Percentiles rank a stretch among this genome's conserved stretches.
Conservation (phyloP, 176 grass and related monocot genomes). For the Chrysopogon serrulatus region DNA sequence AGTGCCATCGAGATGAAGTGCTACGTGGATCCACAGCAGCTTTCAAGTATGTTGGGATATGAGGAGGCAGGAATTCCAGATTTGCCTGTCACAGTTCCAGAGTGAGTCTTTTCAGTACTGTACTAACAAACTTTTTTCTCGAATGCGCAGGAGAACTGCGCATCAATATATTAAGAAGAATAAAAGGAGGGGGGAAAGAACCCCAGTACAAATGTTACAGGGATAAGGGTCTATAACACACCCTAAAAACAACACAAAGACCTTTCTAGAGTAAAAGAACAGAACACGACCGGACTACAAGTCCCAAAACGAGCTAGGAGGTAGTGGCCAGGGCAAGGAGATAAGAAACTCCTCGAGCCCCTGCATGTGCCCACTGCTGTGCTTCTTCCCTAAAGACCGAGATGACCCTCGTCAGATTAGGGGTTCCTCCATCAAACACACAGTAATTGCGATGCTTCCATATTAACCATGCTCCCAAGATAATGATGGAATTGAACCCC, state of each 20-base stretch:
- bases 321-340: neutral
- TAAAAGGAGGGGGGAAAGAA: neutral
- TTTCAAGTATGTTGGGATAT: conserved; percentile 72
- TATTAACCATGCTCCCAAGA: too few species aligned
- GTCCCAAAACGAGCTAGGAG: too few species aligned
- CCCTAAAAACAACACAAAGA: neutral
- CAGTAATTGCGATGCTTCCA: too few species aligned
- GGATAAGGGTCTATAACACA: neutral
- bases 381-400: too few species aligned
- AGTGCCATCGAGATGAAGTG: conserved; percentile 57
- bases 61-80: conserved; percentile 62
- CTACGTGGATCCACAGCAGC: conserved; percentile 68
- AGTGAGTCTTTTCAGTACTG: neutral
- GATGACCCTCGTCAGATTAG: too few species aligned
- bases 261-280: neutral
- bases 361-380: too few species aligned
- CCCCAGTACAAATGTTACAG: neutral
- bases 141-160: neutral
- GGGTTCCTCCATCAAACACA: too few species aligned
- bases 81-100: conserved; percentile 56
- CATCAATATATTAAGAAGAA: neutral
- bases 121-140: neutral
- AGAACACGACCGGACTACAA: too few species aligned
- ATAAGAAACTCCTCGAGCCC: neutral
- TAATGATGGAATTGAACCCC: too few species aligned